These are phyloP conservation scores for Dacryopinax spathularia DNA, from an alignment of 768 basidiomycete genomes.

Conservation along the genomic window DNA sequence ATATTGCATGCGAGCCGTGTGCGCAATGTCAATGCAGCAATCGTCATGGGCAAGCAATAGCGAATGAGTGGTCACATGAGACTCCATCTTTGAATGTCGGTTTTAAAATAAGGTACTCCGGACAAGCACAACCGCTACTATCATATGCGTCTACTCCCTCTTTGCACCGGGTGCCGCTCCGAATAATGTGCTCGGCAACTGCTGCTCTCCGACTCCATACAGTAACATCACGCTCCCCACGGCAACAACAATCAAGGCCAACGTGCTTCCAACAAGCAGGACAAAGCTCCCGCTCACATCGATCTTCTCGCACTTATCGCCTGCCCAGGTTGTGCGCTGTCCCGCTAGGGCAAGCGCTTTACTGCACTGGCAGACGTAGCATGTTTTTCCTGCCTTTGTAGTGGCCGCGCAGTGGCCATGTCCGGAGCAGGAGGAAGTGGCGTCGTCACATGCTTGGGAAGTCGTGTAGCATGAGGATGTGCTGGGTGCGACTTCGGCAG, in stretches of 20 bases:
- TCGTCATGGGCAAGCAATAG: no score
- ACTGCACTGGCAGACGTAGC: constrained; percentile 37
- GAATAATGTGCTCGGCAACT: constrained; percentile 60
- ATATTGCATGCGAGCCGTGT: no score
- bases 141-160: constrained; percentile 1
- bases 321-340: constrained; percentile 58
- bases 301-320: constrained; percentile 58
- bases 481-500: constrained; percentile 25
- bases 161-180: constrained; percentile 21
- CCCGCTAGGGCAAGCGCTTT: constrained; percentile 39
- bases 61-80: no score
- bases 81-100: no score
- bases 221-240: constrained; percentile 55
- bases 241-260: constrained; percentile 49
- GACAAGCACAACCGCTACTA: no score
- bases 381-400: constrained; percentile 42
- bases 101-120: no score
- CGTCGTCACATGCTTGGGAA: constrained; percentile 41
- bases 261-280: constrained; percentile 51
- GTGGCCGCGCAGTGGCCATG: constrained; percentile 51
- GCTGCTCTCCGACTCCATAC: constrained; percentile 42
- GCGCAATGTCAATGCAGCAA: no score
- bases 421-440: constrained; percentile 54
- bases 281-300: constrained; percentile 73
- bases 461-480: constrained; percentile 50